These are phyloP conservation scores for Nyssa sinensis DNA, from an alignment of 148 eudicot species.

Conservation along the genomic window DNA sequence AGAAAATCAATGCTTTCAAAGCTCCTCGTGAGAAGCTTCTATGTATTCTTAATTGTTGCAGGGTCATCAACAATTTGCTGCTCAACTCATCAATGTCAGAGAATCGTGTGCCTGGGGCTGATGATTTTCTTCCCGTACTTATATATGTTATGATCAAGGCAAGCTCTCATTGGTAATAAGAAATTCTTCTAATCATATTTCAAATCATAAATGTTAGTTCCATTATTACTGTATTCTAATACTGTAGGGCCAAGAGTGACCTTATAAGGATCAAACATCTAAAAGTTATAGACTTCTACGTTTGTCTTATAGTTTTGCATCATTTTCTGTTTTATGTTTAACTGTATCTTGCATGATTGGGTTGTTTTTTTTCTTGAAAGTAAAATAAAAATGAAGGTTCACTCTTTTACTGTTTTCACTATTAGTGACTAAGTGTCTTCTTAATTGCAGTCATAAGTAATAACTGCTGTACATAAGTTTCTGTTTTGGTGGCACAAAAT, in stretches of 20 bases:
- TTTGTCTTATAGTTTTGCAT: too few relatives aligned
- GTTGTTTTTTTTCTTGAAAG: not conserved
- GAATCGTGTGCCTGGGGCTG: constrained; percentile 33
- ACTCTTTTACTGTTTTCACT: not conserved
- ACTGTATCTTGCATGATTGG: not conserved
- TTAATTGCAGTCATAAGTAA: too few relatives aligned
- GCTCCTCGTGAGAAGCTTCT: constrained; percentile 37
- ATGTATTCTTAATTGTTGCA: constrained; percentile 34
- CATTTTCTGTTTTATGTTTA: too few relatives aligned
- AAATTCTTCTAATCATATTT: constrained; percentile 11
- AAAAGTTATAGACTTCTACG: not conserved
- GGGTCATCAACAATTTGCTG: constrained; percentile 35
- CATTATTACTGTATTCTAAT: not conserved
- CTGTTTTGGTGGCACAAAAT: not conserved
- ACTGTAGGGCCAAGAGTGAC: not conserved
- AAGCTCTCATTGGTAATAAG: constrained; percentile 34
- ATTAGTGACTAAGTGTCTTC: not conserved
- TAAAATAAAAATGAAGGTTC: not conserved
- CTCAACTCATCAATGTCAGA: constrained; percentile 30
- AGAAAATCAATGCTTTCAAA: constrained; percentile 32
- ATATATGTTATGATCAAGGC: constrained; percentile 30
- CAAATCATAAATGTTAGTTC: not conserved
- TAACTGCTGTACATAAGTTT: too few relatives aligned
- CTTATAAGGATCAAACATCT: too few relatives aligned
- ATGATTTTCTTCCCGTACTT: constrained; percentile 37